phyloP scores from a whole-genome alignment of 2,329 filamentous ascomycete genomes.

The Trematosphaeria pertusa region DNA sequence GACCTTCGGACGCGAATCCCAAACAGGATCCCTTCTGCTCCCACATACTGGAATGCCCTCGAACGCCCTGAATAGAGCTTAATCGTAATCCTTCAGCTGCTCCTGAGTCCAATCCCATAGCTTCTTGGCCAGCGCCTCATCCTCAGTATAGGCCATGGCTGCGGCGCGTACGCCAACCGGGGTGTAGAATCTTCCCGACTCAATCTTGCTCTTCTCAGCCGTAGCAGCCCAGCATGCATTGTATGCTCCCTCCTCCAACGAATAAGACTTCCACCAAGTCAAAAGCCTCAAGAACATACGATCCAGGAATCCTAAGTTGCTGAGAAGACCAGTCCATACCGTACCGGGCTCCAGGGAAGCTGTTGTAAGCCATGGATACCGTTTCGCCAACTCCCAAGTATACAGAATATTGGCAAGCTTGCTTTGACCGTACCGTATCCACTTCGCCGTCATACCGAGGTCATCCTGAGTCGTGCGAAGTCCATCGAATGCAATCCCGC shows the following conservation, averaged over 20 bases:
- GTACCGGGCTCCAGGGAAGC: conserved; percentile 54
- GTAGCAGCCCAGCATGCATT: conserved; percentile 5
- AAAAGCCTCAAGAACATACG: not conserved
- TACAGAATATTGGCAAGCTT: conserved; percentile 58
- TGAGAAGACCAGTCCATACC: conserved; percentile 44
- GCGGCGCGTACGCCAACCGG: not conserved
- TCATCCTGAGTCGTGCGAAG: conserved; percentile 25
- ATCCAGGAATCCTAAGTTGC: conserved; percentile 15
- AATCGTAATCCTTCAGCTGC: conserved; percentile 1
- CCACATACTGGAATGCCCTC: no score
- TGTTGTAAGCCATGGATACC: conserved; percentile 50
- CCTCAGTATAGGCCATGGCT: not conserved
- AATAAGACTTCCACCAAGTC: not conserved
- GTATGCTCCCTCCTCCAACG: not conserved
- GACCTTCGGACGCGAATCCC: no score
- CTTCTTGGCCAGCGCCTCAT: conserved; percentile 1
- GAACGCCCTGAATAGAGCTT: no score
- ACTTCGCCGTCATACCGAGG: conserved; percentile 2
- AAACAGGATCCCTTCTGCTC: no score
- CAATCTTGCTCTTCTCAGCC: not conserved
- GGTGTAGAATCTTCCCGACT: not conserved
- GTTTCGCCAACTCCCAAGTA: conserved; percentile 45
- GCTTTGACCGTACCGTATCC: conserved; percentile 51
- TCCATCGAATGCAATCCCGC: conserved; percentile 39
- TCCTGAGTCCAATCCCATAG: conserved; percentile 6